Base-by-base conservation (phyloP, 1,139 yeast species). In the Suhomyces panamericanus region DNA sequence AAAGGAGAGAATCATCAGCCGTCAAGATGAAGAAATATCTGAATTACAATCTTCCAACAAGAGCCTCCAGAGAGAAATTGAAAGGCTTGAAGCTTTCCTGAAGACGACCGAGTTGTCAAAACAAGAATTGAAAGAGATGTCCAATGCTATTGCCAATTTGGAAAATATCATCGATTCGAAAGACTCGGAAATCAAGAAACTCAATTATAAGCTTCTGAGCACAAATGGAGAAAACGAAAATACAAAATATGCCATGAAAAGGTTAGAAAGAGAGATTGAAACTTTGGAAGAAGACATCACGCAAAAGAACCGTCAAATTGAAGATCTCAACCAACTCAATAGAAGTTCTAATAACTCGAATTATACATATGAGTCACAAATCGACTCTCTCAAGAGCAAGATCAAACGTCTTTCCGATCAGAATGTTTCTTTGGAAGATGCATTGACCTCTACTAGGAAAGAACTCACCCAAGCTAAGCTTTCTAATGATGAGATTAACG, bases 231-330 rank as follows among this genome's bases (percentile, higher is more conserved):
- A 39, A 10, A 7, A 41, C 6, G 47, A 41, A 13, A 31, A 40
- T 6, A 35, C 43, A 10, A 42, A 37, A 10, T 43, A 41, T 22
- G 40, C 43, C 2, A 31, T 42, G 12, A 39, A 16, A 16, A 43
- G 47, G 9, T 49, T 47, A 4, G 50, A 51, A 37, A 38, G 49
- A 24, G 52, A 52, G 37, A 44, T 52, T 12, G 47, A 43, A 8
- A 26, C 42, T 6, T 42, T 52, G 17, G 55, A 52, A 36, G 50
- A 49, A 28, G 55, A 49, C 13, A 15, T 52, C 7, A 42, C 37
- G 4, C 39, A 35, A 27, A 50, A 45, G 34, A 42, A 49, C 32
- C 41, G 47, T 17, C 49, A 50, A 26, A 39, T 52, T 11, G 42
- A 46, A n/a, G 53, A 49, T 28, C 37, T 52, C 12, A 43, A 42